These are phyloP conservation scores for Magnaporthales sp. DNA, from an alignment of 2,329 filamentous ascomycete species.

Conservation along the genomic window DNA sequence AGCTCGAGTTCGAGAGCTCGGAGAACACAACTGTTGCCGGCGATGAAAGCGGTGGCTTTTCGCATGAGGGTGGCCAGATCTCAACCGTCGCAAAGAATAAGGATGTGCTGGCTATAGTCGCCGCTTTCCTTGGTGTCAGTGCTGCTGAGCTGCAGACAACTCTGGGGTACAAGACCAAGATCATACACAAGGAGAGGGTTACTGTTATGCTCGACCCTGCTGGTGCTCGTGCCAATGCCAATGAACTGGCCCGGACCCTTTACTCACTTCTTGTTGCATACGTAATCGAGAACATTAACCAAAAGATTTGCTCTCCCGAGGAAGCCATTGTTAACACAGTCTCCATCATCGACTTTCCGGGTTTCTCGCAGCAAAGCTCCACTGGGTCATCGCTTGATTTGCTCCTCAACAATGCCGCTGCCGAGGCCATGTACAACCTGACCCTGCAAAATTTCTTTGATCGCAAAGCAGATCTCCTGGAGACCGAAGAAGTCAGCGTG, in stretches of 20 bases:
- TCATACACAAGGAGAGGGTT: conserved; percentile 91
- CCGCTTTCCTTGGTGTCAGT: conserved; percentile 87
- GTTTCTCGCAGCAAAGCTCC: conserved; percentile 76
- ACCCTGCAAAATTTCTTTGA: conserved; percentile 95
- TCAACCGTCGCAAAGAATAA: conserved; percentile 89
- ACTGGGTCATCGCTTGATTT: conserved; percentile 86
- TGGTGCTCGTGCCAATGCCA: conserved; percentile 83
- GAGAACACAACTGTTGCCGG: conserved; percentile 69
- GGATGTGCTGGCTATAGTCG: conserved; percentile 75
- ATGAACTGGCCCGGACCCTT: conserved; percentile 85
- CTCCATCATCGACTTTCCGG: conserved; percentile 92
- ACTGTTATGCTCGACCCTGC: conserved; percentile 94
- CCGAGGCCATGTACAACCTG: conserved; percentile 86
- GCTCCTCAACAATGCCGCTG: conserved; percentile 88
- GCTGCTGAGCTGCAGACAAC: conserved; percentile 76
- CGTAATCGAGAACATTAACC: conserved; percentile 87
- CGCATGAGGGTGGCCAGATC: conserved; percentile 83
- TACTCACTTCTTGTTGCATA: conserved; percentile 93
- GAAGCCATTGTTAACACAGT: conserved; percentile 89
- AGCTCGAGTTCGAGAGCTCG: conserved; percentile 84
- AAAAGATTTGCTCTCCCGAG: conserved; percentile 77
- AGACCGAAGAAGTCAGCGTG: conserved; percentile 87
- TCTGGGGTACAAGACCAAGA: conserved; percentile 93
- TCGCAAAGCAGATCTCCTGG: conserved; percentile 82
- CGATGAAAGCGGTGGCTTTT: conserved; percentile 93